Evolutionary conservation across 768 basidiomycete species (phyloP).

Genomic region (Pleurotus djamor): DNA sequence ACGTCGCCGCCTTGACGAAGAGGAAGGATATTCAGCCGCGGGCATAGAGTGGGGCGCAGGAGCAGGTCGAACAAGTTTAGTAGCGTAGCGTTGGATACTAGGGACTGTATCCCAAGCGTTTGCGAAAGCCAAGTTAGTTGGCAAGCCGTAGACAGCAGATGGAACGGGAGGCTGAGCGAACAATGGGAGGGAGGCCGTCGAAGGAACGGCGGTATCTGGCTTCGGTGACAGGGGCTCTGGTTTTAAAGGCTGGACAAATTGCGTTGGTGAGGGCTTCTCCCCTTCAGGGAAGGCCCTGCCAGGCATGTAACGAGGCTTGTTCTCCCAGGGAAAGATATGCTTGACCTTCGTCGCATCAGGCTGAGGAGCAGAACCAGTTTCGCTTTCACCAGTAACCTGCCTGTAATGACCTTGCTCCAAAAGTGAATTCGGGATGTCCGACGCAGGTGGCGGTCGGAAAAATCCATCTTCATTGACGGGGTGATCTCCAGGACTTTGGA

Average conservation of each 20-base stretch:
- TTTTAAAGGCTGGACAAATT: conserved; percentile 35
- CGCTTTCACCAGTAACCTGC: conserved; percentile 52
- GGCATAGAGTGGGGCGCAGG: conserved; percentile 43
- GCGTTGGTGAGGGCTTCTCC: conserved; percentile 51
- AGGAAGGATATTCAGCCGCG: conserved; percentile 41
- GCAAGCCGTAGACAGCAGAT: conserved; percentile 50
- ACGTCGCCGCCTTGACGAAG: conserved; percentile 24
- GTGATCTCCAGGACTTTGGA: conserved; percentile 21
- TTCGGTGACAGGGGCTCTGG: conserved; percentile 30
- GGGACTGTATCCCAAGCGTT: conserved; percentile 89
- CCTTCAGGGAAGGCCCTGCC: conserved; percentile 72
- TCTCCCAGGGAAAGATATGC: conserved; percentile 95
- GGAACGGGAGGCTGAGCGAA: conserved; percentile 23
- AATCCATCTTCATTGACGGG: conserved; percentile 44
- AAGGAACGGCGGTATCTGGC: conserved; percentile 23
- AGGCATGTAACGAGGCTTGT: conserved; percentile 62
- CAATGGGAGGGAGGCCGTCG: conserved; percentile 13
- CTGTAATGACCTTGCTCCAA: conserved; percentile 76
- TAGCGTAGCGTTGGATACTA: conserved; percentile 75
- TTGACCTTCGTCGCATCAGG: conserved; percentile 77
- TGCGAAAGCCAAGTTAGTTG: conserved; percentile 57
- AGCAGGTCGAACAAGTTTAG: conserved; percentile 52
- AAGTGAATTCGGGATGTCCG: conserved; percentile 64
- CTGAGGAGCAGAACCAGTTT: conserved; percentile 37
- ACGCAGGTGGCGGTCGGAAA: conserved; percentile 57